Evolutionary conservation across 2,329 filamentous ascomycete species (phyloP).

Genomic region (Exophiala oligosperma): DNA sequence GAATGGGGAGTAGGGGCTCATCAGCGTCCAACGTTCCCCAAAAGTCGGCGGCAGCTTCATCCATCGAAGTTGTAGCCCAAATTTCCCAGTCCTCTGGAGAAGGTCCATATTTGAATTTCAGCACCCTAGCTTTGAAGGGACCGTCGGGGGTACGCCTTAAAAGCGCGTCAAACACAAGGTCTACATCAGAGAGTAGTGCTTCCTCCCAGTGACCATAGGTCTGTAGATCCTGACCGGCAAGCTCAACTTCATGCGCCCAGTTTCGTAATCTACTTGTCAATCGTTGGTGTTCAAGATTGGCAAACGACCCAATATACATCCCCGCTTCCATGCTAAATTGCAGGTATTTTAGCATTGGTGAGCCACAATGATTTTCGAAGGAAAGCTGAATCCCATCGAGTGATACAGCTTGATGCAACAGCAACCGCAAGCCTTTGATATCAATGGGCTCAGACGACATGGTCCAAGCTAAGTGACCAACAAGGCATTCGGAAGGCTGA

Average conservation of each 20-base stretch:
- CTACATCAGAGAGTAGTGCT: background rate
- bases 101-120: conserved; percentile 3
- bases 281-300: background rate
- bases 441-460: background rate
- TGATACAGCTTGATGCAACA: conserved; percentile 1
- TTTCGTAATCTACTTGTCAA: conserved; percentile 6
- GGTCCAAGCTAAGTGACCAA: background rate
- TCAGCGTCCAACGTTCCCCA: background rate
- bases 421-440: background rate
- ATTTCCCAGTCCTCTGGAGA: conserved; percentile 12
- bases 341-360: conserved; percentile 6
- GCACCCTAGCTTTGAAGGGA: background rate
- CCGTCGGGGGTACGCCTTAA: no score
- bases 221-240: conserved; percentile 10
- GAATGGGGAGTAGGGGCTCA: conserved; percentile 2
- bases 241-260: conserved; percentile 5
- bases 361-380: background rate
- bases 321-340: background rate
- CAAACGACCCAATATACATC: background rate
- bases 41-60: conserved; percentile 8
- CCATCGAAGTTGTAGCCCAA: conserved; percentile 5
- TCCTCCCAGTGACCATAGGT: conserved; percentile 7
- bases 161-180: background rate
- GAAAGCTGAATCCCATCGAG: background rate
- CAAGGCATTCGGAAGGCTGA: background rate